Evolutionary conservation across 1,284 basidiomycete genomes (phyloP).

Genomic region (Cutaneotrichosporon daszewskae): DNA sequence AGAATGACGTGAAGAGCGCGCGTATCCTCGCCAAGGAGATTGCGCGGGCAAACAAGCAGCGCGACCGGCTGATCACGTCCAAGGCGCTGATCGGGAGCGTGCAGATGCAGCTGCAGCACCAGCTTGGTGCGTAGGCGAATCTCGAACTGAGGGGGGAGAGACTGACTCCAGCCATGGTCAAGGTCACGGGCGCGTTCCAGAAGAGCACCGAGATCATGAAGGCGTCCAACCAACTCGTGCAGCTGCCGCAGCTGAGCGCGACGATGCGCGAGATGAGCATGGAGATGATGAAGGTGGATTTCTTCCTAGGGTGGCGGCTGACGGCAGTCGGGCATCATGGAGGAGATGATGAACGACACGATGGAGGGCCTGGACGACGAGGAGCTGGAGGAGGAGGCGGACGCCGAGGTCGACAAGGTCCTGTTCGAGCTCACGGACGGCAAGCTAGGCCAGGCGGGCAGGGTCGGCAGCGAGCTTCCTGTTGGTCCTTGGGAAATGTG

Average conservation of each 20-base stretch:
- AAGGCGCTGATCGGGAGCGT: slow-evolving; percentile 93
- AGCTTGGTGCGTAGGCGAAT: slow-evolving; percentile 64
- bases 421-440: slow-evolving; percentile 93
- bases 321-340: slow-evolving; percentile 77
- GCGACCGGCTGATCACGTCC: slow-evolving; percentile 81
- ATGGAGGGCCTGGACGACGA: slow-evolving; percentile 76
- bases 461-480: slow-evolving; percentile 67
- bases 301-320: slow-evolving; percentile 1
- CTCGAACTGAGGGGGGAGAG: background rate
- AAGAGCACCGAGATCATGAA: slow-evolving; percentile 99
- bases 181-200: slow-evolving; percentile 93
- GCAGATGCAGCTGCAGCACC: slow-evolving; percentile 81
- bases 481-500: slow-evolving; percentile 52
- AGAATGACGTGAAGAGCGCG: slow-evolving; percentile 89
- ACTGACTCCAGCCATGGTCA: slow-evolving; percentile 81
- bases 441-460: slow-evolving; percentile 77
- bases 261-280: slow-evolving; percentile 96
- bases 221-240: slow-evolving; percentile 84
- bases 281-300: slow-evolving; percentile 94
- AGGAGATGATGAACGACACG: slow-evolving; percentile 86
- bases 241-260: slow-evolving; percentile 83
- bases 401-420: slow-evolving; percentile 95
- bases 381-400: slow-evolving; percentile 92
- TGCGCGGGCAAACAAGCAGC: slow-evolving; percentile 91
- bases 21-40: slow-evolving; percentile 87